These are phyloP conservation scores for Suillus clintonianus DNA, from an alignment of 768 basidiomycete genomes.

Conservation along the genomic window DNA sequence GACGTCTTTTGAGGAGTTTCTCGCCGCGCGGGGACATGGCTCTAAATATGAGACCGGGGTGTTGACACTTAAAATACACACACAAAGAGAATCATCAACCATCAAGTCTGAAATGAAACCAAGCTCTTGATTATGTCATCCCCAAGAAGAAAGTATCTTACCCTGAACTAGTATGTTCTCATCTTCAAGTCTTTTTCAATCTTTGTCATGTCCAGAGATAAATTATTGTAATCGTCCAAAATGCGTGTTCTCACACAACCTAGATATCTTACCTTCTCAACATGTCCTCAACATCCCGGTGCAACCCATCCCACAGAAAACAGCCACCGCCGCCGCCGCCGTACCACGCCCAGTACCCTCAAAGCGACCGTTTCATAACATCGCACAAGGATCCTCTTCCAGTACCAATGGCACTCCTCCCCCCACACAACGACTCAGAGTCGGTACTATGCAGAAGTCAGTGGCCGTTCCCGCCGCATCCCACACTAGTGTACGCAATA, in stretches of 20 bases:
- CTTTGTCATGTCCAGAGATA: conserved; percentile 59
- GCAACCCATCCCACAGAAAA: conserved; percentile 15
- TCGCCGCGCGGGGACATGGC: conserved; percentile 5
- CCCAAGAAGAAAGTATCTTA: too few species aligned
- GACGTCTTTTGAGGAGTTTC: conserved; percentile 12
- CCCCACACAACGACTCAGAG: conserved; percentile 65
- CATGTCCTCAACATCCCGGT: conserved; percentile 42
- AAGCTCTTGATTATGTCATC: conserved; percentile 1
- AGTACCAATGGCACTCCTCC: conserved; percentile 30
- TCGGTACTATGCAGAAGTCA: conserved; percentile 45
- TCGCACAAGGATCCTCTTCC: conserved; percentile 28
- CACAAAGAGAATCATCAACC: neutral
- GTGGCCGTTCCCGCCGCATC: conserved; percentile 44
- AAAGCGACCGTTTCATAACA: conserved; percentile 47
- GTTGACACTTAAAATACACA: neutral
- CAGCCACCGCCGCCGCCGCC: conserved; percentile 5
- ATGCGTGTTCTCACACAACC: conserved; percentile 71
- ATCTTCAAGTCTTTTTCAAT: conserved; percentile 55
- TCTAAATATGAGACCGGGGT: too few species aligned
- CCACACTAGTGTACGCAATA: conserved; percentile 28
- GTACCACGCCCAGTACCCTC: conserved; percentile 40
- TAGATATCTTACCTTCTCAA: conserved; percentile 37
- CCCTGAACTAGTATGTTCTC: conserved; percentile 64
- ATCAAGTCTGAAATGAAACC: neutral
- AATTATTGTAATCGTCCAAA: conserved; percentile 46